These are phyloP conservation scores for Ocimum tenuiflorum DNA, from an alignment of 257 asterid genomes.

Conservation along the genomic window DNA sequence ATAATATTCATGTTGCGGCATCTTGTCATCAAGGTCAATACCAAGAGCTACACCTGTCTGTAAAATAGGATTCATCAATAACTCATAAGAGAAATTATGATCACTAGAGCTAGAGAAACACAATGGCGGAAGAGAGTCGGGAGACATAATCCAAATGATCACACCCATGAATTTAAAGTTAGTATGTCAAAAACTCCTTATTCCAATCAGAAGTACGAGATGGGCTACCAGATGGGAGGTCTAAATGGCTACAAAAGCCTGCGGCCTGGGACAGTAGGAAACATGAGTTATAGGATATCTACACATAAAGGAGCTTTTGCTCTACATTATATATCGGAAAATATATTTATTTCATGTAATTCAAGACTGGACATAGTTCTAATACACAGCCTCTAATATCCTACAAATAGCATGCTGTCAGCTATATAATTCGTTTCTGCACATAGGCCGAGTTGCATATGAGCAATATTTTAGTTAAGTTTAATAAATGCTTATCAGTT, in stretches of 20 bases:
- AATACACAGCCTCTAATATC: neutral
- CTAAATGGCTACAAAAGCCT: neutral
- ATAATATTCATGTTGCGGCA: constrained; percentile 60
- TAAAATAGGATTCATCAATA: constrained; percentile 19
- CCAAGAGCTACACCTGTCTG: constrained; percentile 70
- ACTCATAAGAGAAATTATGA: constrained; percentile 14
- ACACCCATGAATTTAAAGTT: neutral
- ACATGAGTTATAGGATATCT: too few relatives aligned
- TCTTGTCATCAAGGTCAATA: constrained; percentile 56
- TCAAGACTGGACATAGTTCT: neutral
- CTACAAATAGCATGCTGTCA: too few relatives aligned
- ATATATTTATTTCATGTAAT: too few relatives aligned
- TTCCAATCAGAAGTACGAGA: neutral
- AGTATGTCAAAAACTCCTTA: neutral
- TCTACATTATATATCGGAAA: too few relatives aligned
- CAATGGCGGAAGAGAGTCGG: neutral
- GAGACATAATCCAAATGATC: neutral
- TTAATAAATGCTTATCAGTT: neutral
- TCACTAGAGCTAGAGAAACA: neutral
- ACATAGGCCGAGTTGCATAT: neutral
- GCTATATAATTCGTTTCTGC: neutral
- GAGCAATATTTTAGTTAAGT: neutral
- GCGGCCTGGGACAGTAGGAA: too few relatives aligned
- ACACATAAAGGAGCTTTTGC: too few relatives aligned
- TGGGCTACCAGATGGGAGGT: neutral